These are phyloP conservation scores for Fusarium sterilihyphosum DNA, from an alignment of 2,329 filamentous ascomycete species.

Conservation along the genomic window DNA sequence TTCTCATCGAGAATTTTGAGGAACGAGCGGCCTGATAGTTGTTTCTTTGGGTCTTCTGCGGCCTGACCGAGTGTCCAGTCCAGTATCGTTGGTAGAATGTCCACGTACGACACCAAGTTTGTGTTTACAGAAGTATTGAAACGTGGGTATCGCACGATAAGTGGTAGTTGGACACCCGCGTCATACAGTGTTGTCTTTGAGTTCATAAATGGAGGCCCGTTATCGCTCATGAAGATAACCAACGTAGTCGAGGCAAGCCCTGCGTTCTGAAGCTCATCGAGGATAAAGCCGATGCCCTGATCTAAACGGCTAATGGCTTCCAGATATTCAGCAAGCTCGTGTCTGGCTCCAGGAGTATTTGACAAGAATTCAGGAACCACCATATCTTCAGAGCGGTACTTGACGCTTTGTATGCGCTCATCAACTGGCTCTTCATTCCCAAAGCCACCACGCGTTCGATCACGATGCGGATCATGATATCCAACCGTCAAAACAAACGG, in stretches of 20 bases:
- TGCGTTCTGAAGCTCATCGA: conserved; percentile 46
- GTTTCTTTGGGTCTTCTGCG: not conserved
- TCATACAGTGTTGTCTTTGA: conserved; percentile 62
- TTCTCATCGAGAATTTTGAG: accelerated
- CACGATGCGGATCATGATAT: not conserved
- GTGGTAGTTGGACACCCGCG: conserved; percentile 55
- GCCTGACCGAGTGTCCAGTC: conserved; percentile 47
- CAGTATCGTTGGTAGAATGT: conserved; percentile 57
- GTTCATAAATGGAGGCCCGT: conserved; percentile 61
- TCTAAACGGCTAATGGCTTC: conserved; percentile 55
- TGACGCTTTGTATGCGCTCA: not conserved
- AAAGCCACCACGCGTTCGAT: not conserved
- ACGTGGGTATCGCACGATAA: conserved; percentile 52
- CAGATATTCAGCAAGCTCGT: conserved; percentile 56
- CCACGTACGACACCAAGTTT: conserved; percentile 57
- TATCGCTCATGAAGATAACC: conserved; percentile 59
- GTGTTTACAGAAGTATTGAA: conserved; percentile 47
- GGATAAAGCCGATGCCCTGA: conserved; percentile 52
- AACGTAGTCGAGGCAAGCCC: conserved; percentile 52
- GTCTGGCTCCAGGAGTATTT: conserved; percentile 52
- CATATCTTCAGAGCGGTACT: conserved; percentile 46
- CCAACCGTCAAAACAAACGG: not conserved
- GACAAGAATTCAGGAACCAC: conserved; percentile 54
- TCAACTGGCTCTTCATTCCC: not conserved
- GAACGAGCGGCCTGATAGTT: not conserved